Base-by-base conservation (phyloP, 2,329 filamentous ascomycete genomes). In the Colletotrichum sojae region DNA sequence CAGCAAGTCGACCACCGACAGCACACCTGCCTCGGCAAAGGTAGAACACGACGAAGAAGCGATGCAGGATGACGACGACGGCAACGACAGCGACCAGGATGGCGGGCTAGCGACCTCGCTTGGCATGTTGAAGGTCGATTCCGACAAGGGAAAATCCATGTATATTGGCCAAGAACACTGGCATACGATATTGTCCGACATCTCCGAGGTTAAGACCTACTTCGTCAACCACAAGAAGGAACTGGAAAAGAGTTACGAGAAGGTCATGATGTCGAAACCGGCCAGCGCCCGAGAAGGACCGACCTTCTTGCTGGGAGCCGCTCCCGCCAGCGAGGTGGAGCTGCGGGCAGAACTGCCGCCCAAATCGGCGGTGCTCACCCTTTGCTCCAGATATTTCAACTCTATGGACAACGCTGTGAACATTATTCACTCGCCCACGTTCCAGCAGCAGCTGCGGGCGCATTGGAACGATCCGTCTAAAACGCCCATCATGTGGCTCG, bases 181-280 rank as follows among this genome's bases (percentile, higher is more conserved):
- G 94, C 91, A 93, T 74, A 89, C 91, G 46, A 89, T 97, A 61
- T 82, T 97, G 63, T 86, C 89, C 73, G 93, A 95, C 79, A 96
- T 99, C 72, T 86, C 93, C 10, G 96, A 99, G 82, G 95, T 99
- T 27, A 97, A 95, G 77, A 95, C 92, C 73, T 98, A 96, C 81
- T 98, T 97, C 75, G 82, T 83, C 18, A 89, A 87, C 43, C 94
- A 98, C 81, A 97, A 96, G 79, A 95, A 96, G 76, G 94, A 98
- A 73, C 86, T 95, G 69, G 94, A 97, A 77, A 91, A 90, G 67
- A 94, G 95, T 74, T 90, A 94, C 73, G 90, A 93, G 74, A 92
- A 90, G 74, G 90, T 97, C 59, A 88, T 91, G 77, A 89, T 89
- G 52, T 89, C 89, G 46, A 94, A 92, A 74, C 86, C 90, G 16